phyloP scores from a whole-genome alignment of 805 yeast genomes.

The Phaffomyces thermotolerans region DNA sequence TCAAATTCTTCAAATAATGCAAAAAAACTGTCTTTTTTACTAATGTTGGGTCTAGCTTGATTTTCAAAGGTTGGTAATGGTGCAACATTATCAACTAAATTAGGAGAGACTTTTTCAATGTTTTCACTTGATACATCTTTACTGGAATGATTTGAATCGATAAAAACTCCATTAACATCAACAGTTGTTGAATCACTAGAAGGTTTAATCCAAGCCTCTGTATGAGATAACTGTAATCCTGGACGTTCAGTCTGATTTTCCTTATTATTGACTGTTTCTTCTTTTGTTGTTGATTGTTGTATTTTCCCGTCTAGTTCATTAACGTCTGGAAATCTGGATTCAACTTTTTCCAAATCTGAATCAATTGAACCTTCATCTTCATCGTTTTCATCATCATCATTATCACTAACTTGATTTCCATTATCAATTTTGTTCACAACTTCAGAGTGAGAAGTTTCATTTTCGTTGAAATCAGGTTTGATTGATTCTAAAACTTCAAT shows the following conservation, averaged over 20 bases:
- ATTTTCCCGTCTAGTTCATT: neutral
- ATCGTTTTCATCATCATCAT: constrained; percentile 14
- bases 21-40: constrained; percentile 15
- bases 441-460: neutral
- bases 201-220: too few relatives aligned
- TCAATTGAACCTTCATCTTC: constrained; percentile 1
- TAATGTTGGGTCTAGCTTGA: neutral
- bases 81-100: neutral
- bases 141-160: too few relatives aligned
- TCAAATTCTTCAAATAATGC: constrained; percentile 11
- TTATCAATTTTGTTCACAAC: neutral
- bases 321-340: constrained; percentile 44
- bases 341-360: constrained; percentile 26
- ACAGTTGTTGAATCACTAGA: too few relatives aligned
- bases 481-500: constrained; percentile 1
- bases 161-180: too few relatives aligned
- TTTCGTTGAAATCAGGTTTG: neutral
- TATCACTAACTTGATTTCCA: neutral
- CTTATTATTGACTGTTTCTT: neutral
- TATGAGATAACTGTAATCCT: too few relatives aligned
- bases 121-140: too few relatives aligned
- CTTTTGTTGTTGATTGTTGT: neutral
- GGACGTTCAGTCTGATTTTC: too few relatives aligned
- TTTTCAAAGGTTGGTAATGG: neutral
- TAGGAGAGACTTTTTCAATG: neutral